Conservation (phyloP, 805 yeast species). For the Candida manassasensis region DNA sequence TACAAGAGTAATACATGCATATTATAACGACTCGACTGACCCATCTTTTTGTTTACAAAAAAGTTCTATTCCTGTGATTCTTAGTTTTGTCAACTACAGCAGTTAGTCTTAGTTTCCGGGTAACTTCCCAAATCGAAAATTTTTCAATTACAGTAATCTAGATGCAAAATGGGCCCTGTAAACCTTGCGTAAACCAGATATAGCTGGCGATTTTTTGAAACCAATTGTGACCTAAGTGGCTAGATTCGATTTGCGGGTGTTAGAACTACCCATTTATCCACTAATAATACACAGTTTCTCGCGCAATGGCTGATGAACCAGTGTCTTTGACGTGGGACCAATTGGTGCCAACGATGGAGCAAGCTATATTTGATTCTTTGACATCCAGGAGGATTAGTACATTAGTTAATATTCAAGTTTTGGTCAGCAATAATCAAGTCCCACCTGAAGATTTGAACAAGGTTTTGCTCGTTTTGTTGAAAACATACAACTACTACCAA, state of each 20-base stretch:
- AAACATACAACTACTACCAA: slow-evolving; percentile 47
- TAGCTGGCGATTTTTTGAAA: no score
- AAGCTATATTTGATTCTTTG: slow-evolving; percentile 29
- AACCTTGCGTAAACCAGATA: no score
- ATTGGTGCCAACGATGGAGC: slow-evolving; percentile 19
- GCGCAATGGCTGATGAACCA: background rate
- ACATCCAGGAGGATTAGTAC: slow-evolving; percentile 31
- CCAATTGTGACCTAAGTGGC: background rate
- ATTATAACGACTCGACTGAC: no score
- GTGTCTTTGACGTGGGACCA: slow-evolving; percentile 17
- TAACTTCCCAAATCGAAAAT: background rate
- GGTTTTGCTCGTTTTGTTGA: slow-evolving; percentile 31
- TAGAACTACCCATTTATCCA: background rate
- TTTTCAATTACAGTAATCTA: background rate
- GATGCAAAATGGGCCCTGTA: background rate
- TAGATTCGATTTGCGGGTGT: background rate
- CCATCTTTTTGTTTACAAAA: no score
- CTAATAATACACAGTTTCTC: background rate
- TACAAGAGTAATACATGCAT: no score
- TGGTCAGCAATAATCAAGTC: slow-evolving; percentile 23
- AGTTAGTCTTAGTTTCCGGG: no score
- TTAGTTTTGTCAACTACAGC: no score
- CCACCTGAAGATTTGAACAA: slow-evolving; percentile 16
- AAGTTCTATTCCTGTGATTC: no score
- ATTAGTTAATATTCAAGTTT: slow-evolving; percentile 22